Percentiles rank a stretch among this genome's conserved stretches.
These are phyloP conservation scores for Microascus cirrosus DNA, from an alignment of 2,329 filamentous ascomycete genomes.

Conservation along the genomic window DNA sequence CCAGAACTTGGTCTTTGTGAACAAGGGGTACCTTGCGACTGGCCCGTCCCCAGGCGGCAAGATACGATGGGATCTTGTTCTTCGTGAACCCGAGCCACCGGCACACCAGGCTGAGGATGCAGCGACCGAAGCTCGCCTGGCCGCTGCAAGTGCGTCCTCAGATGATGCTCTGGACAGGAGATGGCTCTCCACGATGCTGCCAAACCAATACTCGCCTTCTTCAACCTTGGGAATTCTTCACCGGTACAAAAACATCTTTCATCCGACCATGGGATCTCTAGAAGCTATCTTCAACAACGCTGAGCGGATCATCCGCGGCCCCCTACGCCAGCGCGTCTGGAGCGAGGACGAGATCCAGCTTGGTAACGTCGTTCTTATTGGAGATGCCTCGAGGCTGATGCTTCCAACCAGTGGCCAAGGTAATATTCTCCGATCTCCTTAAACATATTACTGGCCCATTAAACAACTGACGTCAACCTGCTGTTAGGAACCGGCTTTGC, in stretches of 20 bases:
- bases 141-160: background rate
- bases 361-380: conserved; percentile 10
- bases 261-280: conserved; percentile 12
- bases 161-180: background rate
- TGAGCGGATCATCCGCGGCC: conserved; percentile 14
- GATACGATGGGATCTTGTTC: conserved; percentile 14
- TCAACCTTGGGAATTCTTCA: conserved; percentile 3
- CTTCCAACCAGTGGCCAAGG: conserved; percentile 14
- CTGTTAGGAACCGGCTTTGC: conserved; percentile 11
- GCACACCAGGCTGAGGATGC: background rate
- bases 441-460: background rate
- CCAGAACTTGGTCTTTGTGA: conserved; percentile 9
- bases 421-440: background rate
- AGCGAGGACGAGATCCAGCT: conserved; percentile 13
- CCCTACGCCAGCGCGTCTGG: conserved; percentile 13
- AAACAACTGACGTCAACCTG: background rate
- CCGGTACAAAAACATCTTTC: conserved; percentile 5
- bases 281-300: conserved; percentile 9
- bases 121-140: background rate
- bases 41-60: conserved; percentile 9
- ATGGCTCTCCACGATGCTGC: conserved; percentile 3
- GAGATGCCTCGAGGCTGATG: conserved; percentile 13
- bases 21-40: conserved; percentile 10
- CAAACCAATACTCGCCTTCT: conserved; percentile 5
- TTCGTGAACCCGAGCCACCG: conserved; percentile 10